Evolutionary conservation across 768 basidiomycete genomes (phyloP).

Genomic region (Polyporus arcularius): DNA sequence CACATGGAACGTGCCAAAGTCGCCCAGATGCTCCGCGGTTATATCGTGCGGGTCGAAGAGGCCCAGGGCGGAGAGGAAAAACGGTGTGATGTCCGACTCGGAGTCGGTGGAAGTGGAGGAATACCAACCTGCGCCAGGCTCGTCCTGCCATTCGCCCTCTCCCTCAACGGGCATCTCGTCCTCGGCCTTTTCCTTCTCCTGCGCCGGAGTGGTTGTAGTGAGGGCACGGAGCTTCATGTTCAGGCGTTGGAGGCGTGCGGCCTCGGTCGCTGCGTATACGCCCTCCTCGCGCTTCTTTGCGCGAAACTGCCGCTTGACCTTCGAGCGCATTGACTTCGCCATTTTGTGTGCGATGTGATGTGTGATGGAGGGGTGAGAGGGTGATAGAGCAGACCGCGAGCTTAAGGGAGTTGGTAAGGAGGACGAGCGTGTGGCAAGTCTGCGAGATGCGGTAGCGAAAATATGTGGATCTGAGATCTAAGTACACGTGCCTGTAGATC

Average conservation of each 20-base stretch:
- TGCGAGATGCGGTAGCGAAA: not conserved
- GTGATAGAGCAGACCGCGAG: not conserved
- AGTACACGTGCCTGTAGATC: constrained; percentile 10
- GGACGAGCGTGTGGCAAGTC: not conserved
- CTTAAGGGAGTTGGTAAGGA: not conserved
- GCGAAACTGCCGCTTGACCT: constrained; percentile 77
- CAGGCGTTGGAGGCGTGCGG: constrained; percentile 74
- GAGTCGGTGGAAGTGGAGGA: constrained; percentile 8
- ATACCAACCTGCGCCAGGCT: constrained; percentile 60
- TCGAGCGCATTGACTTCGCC: constrained; percentile 85
- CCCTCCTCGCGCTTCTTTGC: constrained; percentile 74
- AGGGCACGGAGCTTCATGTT: constrained; percentile 61
- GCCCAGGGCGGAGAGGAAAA: constrained; percentile 36
- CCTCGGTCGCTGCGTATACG: constrained; percentile 75
- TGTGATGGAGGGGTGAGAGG: not conserved
- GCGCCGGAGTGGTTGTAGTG: constrained; percentile 39
- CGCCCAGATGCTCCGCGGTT: constrained; percentile 49
- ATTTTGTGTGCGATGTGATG: constrained; percentile 37
- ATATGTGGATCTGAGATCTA: constrained; percentile 8
- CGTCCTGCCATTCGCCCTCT: constrained; percentile 27
- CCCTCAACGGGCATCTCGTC: constrained; percentile 20
- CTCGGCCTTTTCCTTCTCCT: constrained; percentile 29
- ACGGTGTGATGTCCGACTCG: constrained; percentile 39
- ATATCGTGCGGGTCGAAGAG: constrained; percentile 61
- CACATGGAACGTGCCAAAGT: constrained; percentile 26